Evolutionary conservation across 306 rosid genomes (phyloP).

Genomic region (Glycine tomentella): DNA sequence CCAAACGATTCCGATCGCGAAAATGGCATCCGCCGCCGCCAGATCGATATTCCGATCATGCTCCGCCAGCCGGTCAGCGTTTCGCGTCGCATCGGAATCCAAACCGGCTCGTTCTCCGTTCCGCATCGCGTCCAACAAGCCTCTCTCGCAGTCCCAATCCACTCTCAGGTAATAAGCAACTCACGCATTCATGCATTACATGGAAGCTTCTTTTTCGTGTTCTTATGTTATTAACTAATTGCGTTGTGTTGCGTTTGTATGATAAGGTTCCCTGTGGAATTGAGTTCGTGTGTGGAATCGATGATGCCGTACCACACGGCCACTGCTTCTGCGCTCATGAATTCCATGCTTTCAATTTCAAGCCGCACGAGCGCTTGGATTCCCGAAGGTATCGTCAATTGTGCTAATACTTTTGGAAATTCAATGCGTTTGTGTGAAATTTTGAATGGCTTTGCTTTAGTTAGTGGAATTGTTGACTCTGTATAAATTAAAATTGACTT

Average conservation of each 20-base stretch:
- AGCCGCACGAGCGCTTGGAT: slow-evolving; percentile 66
- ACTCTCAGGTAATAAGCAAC: slow-evolving; percentile 58
- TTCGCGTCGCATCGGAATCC: slow-evolving; percentile 63
- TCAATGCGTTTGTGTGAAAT: slow-evolving; percentile 26
- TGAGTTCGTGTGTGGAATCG: slow-evolving; percentile 81
- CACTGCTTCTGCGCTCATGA: slow-evolving; percentile 88
- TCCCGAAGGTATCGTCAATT: slow-evolving; percentile 68
- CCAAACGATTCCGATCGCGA: slow-evolving; percentile 25
- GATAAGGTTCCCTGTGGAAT: slow-evolving; percentile 69
- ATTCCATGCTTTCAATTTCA: slow-evolving; percentile 82
- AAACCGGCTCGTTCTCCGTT: slow-evolving; percentile 65
- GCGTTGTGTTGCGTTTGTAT: not conserved
- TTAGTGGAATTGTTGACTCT: slow-evolving; percentile 15
- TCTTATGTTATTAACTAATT: not conserved
- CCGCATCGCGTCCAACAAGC: slow-evolving; percentile 59
- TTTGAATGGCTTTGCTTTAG: slow-evolving; percentile 22
- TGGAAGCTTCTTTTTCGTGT: not conserved
- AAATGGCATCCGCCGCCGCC: slow-evolving; percentile 79
- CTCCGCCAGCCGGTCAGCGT: slow-evolving; percentile 54
- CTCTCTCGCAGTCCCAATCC: slow-evolving; percentile 54
- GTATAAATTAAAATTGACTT: not conserved
- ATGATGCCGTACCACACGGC: slow-evolving; percentile 91
- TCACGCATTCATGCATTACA: not conserved
- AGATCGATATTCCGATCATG: slow-evolving; percentile 77
- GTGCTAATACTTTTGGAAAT: not conserved